A percentile compares a stretch with the other conserved stretches of the same genome.
Evolutionary conservation across 805 yeast species (phyloP).

Genomic region (Saturnispora dispora): DNA sequence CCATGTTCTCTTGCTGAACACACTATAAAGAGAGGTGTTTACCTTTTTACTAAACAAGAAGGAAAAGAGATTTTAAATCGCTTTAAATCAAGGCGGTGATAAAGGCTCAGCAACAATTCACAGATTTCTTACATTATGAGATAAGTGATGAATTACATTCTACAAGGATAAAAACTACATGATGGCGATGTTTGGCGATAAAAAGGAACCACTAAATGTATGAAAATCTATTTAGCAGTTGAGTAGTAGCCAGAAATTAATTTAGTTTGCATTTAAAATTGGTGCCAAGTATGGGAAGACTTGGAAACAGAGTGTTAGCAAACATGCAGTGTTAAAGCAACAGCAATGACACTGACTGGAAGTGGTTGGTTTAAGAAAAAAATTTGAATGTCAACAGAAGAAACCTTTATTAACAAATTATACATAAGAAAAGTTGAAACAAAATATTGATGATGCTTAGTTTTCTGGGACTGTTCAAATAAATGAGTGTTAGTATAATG

Average conservation of each 20-base stretch:
- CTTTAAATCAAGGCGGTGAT: neutral
- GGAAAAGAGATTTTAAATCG: neutral
- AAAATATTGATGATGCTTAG: conserved; percentile 30
- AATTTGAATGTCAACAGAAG: conserved; percentile 1
- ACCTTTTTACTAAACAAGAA: neutral
- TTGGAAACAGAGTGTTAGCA: conserved; percentile 92
- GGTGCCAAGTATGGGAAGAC: conserved; percentile 62
- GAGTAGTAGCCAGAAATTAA: conserved; percentile 52
- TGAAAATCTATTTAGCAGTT: conserved; percentile 34
- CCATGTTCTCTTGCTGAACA: neutral
- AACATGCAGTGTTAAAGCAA: conserved; percentile 31
- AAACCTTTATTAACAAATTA: conserved; percentile 18
- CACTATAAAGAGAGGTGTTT: neutral
- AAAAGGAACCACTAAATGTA: conserved; percentile 7
- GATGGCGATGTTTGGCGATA: neutral
- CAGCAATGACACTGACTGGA: neutral
- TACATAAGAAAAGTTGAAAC: conserved; percentile 11
- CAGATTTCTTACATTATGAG: neutral
- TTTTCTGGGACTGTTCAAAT: conserved; percentile 52
- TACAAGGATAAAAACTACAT: neutral
- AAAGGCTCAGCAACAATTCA: neutral
- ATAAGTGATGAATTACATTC: neutral
- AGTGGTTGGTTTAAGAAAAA: too few relatives aligned
- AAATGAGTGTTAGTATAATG: conserved; percentile 6
- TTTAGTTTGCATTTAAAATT: conserved; percentile 88